Evolutionary conservation across 106 monocot species (phyloP).

Genomic region (Dactylorhiza incarnata): DNA sequence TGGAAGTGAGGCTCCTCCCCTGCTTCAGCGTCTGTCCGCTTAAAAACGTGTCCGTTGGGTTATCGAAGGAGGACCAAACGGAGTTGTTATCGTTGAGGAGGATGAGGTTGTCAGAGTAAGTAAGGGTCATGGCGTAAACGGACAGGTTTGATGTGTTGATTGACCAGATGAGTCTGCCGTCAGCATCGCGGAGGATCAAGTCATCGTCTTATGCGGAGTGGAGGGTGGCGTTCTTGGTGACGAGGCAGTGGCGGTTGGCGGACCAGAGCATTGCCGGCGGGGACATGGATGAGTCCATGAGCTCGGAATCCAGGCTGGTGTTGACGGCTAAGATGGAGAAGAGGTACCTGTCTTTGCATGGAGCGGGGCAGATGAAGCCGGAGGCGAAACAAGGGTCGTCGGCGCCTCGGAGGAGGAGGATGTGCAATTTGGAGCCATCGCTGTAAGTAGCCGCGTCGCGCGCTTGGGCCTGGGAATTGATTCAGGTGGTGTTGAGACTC

Average conservation of each 20-base stretch:
- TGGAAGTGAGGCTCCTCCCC: conserved; percentile 25
- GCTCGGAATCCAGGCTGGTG: conserved; percentile 13
- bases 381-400: conserved; percentile 25
- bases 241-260: conserved; percentile 37
- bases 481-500: conserved; percentile 25
- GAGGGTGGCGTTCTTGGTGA: conserved; percentile 39
- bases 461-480: conserved; percentile 14
- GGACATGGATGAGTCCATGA: not conserved
- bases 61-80: conserved; percentile 47
- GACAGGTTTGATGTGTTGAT: conserved; percentile 28
- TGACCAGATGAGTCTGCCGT: conserved; percentile 40
- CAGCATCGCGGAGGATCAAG: conserved; percentile 35
- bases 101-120: conserved; percentile 33
- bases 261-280: conserved; percentile 48
- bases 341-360: conserved; percentile 16
- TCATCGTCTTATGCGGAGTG: conserved; percentile 31
- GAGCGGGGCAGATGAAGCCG: conserved; percentile 29
- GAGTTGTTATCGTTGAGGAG: conserved; percentile 18
- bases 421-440: conserved; percentile 14
- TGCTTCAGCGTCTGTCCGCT: conserved; percentile 25
- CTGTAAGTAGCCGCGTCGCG: conserved; percentile 7
- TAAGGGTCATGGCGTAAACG: conserved; percentile 30
- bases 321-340: conserved; percentile 44
- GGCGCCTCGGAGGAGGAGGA: conserved; percentile 31
- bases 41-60: conserved; percentile 47